Base-by-base conservation (phyloP, 1,139 yeast species). In the Scheffersomyces titani region DNA sequence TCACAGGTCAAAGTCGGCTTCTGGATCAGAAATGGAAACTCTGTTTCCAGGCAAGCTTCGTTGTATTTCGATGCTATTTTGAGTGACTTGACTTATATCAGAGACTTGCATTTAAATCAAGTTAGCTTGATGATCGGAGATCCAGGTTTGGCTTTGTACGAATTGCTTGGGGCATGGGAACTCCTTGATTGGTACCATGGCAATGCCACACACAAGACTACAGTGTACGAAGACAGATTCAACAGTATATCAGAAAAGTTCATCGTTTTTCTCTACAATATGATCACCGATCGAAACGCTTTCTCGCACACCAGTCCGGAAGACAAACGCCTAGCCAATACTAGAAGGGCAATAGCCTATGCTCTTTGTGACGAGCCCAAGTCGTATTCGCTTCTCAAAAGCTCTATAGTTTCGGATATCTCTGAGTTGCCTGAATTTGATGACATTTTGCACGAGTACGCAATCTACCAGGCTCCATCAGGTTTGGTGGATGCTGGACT, bases 1-100 rank as follows among this genome's bases (percentile, higher is more conserved):
- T 80, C 93, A 0, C 98, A 94, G 68, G 86, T 92, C 18, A 84
- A 86, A 51, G 81, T 85, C 1, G 97, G 97, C 0, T 84, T 89
- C 59, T 94, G 98, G 98, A 91, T 94, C 3, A 83, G 98, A 69
- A 94, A 94, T 68, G 91, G 91, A n/a, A 64, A 75, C 52, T 74
- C 83, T 6, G 82, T 81, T 1, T 70, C 85, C 3, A 77, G 81
- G 52, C 87, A 84, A 63, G 83, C 80, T 0, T 61, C 74, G 0
- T 62, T 75, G 47, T 77, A 78, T 57, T 65, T 70, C 48, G 77
- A 70, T 30, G 62, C 74, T 40, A 60, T 65, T 61, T 78, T 74
- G 74, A 74, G 64, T 65, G 86, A 71, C 40, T 56, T 65, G 18
- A 67, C 79, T 0, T 78, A 69, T 57, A 65, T 67, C 55, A 70